Conservation (phyloP, 2,329 filamentous ascomycete species). For the Coniella lustricola region DNA sequence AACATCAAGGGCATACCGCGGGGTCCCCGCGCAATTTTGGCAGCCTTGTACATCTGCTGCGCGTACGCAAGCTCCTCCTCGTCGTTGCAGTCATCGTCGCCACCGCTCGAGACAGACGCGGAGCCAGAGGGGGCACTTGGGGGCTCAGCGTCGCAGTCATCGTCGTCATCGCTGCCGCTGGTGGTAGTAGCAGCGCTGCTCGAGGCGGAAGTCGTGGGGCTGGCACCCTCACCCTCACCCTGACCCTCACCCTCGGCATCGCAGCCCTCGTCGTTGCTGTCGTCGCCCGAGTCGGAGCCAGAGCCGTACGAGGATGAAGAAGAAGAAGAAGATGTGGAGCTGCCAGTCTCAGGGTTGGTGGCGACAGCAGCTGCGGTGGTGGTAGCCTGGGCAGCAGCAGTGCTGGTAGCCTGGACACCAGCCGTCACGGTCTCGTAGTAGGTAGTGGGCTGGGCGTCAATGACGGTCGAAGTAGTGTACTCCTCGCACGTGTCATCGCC, state of each 20-base stretch:
- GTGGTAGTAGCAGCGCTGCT: not conserved
- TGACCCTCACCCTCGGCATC: not conserved
- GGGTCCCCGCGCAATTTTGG: no score
- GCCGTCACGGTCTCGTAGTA: not conserved
- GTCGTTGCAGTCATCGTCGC: no score
- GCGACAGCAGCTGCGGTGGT: not conserved
- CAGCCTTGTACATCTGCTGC: no score
- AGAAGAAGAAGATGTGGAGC: not conserved
- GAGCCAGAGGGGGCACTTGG: no score
- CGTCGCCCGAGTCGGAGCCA: not conserved
- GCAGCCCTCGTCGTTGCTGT: conserved; percentile 1
- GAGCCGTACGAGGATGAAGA: not conserved
- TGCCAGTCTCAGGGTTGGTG: not conserved
- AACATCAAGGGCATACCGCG: no score
- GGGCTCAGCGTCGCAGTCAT: conserved; percentile 9
- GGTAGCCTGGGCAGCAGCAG: not conserved
- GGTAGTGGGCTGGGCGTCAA: not conserved
- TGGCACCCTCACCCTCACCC: not conserved
- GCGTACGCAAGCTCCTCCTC: no score
- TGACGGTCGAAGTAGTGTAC: not conserved
- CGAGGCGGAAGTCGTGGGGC: not conserved
- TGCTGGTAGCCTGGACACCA: not conserved
- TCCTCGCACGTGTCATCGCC: not conserved
- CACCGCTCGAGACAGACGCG: no score
- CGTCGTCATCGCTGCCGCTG: not conserved